Conservation (phyloP, 352 stramenopile species). For the Phytophthora kernoviae region DNA sequence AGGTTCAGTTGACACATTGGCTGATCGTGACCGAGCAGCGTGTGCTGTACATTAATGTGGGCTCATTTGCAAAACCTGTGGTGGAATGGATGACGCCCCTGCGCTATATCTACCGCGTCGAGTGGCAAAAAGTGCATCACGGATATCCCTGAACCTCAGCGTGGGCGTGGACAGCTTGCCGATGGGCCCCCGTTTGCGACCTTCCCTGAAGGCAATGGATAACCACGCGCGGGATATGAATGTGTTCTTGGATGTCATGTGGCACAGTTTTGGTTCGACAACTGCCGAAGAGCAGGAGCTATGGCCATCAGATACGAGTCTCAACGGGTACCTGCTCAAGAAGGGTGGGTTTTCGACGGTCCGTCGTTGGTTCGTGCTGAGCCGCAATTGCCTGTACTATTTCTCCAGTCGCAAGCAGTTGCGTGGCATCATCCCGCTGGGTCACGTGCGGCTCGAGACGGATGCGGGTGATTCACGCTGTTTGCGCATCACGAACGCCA, state of each 20-base stretch:
- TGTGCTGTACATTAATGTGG: conserved; percentile 86
- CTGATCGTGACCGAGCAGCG: conserved; percentile 89
- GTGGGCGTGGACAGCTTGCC: conserved; percentile 87
- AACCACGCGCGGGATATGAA: conserved; percentile 87
- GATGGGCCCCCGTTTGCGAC: conserved; percentile 71
- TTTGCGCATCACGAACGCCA: conserved; percentile 78
- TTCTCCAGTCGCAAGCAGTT: conserved; percentile 84
- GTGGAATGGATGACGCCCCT: conserved; percentile 91
- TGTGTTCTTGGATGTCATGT: conserved; percentile 89
- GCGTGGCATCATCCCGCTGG: conserved; percentile 85
- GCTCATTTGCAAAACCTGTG: conserved; percentile 71
- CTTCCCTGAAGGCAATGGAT: conserved; percentile 73
- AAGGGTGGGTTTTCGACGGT: conserved; percentile 82
- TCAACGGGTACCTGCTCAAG: conserved; percentile 86
- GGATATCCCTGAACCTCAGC: conserved; percentile 79
- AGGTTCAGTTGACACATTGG: conserved; percentile 84
- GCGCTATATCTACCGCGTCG: conserved; percentile 84
- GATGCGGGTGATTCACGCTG: conserved; percentile 53
- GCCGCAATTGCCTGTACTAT: conserved; percentile 89
- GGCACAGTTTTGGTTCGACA: conserved; percentile 81
- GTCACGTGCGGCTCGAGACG: conserved; percentile 73
- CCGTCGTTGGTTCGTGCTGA: conserved; percentile 88
- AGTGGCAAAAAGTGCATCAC: conserved; percentile 63
- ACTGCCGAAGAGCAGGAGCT: conserved; percentile 88
- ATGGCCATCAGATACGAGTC: conserved; percentile 88